Evolutionary conservation across 2,329 filamentous ascomycete genomes (phyloP).

Genomic region (Ascochyta clinopodiicola): DNA sequence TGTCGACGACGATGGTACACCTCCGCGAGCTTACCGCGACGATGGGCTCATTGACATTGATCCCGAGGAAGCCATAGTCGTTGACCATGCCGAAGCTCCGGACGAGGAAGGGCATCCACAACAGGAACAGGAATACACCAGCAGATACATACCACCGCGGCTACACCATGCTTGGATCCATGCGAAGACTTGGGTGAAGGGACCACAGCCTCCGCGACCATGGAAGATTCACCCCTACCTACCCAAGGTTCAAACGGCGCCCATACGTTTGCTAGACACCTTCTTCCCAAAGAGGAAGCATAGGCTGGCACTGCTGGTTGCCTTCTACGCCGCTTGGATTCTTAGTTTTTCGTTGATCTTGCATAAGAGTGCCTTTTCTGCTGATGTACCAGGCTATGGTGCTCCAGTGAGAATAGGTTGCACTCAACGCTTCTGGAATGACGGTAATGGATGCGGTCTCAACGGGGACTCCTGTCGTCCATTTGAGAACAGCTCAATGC

Average conservation of each 20-base stretch:
- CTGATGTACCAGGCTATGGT: constrained; percentile 72
- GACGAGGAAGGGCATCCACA: constrained; percentile 31
- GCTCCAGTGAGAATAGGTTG: constrained; percentile 71
- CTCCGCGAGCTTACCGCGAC: constrained; percentile 42
- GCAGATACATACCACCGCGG: constrained; percentile 60
- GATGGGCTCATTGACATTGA: constrained; percentile 34
- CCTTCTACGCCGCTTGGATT: constrained; percentile 72
- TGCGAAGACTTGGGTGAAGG: constrained; percentile 55
- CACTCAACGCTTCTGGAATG: constrained; percentile 69
- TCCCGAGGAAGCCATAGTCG: constrained; percentile 35
- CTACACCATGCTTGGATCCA: constrained; percentile 52
- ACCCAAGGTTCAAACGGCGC: constrained; percentile 70
- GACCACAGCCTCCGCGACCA: constrained; percentile 56
- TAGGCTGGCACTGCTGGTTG: constrained; percentile 64
- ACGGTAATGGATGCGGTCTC: constrained; percentile 74
- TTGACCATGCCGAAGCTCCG: constrained; percentile 40
- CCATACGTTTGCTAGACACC: constrained; percentile 67
- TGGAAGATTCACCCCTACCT: constrained; percentile 63
- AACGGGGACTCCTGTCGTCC: constrained; percentile 78
- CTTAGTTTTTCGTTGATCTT: constrained; percentile 73
- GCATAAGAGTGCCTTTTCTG: constrained; percentile 64
- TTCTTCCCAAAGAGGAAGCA: constrained; percentile 67
- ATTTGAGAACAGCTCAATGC: constrained; percentile 72
- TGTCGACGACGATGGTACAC: constrained; percentile 34
- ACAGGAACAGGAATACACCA: constrained; percentile 30